Percentiles rank a stretch among this genome's conserved stretches.
Evolutionary conservation across 768 basidiomycete species (phyloP).

Genomic region (Suillus paluster): DNA sequence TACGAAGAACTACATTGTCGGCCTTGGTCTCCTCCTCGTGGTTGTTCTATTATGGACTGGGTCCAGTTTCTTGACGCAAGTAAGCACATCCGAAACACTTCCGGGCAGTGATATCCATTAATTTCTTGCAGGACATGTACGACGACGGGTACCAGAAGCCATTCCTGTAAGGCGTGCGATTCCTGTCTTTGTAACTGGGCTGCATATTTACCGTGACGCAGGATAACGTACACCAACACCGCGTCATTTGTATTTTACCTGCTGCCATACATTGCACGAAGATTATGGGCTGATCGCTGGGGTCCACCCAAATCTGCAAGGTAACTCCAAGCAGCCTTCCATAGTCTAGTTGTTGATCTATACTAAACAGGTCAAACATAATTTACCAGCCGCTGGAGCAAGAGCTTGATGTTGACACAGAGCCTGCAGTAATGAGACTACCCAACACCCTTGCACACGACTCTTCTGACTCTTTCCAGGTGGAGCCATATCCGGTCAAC

Average conservation of each 20-base stretch:
- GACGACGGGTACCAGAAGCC: constrained; percentile 85
- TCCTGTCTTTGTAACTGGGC: constrained; percentile 4
- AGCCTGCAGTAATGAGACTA: constrained; percentile 19
- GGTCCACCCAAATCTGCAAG: constrained; percentile 10
- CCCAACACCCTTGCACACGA: neutral
- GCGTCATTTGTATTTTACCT: constrained; percentile 88
- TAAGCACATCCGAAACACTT: constrained; percentile 24
- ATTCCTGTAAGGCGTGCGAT: constrained; percentile 64
- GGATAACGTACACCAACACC: constrained; percentile 91
- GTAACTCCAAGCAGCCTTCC: constrained; percentile 10
- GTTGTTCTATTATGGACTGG: constrained; percentile 90
- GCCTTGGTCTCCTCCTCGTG: constrained; percentile 69
- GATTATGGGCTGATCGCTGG: constrained; percentile 15
- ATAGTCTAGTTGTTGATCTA: neutral
- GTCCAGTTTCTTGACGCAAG: constrained; percentile 89
- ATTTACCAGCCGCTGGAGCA: constrained; percentile 30
- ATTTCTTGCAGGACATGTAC: constrained; percentile 47
- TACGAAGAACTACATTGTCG: constrained; percentile 50
- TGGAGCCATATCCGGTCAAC: constrained; percentile 9
- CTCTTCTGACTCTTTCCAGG: constrained; percentile 1
- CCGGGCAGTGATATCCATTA: constrained; percentile 4
- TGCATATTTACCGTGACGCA: constrained; percentile 29
- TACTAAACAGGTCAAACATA: constrained; percentile 14
- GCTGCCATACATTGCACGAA: constrained; percentile 57
- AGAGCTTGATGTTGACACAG: constrained; percentile 16